Conservation (phyloP, 2,329 filamentous ascomycete species). For the Fusarium penzigii region DNA sequence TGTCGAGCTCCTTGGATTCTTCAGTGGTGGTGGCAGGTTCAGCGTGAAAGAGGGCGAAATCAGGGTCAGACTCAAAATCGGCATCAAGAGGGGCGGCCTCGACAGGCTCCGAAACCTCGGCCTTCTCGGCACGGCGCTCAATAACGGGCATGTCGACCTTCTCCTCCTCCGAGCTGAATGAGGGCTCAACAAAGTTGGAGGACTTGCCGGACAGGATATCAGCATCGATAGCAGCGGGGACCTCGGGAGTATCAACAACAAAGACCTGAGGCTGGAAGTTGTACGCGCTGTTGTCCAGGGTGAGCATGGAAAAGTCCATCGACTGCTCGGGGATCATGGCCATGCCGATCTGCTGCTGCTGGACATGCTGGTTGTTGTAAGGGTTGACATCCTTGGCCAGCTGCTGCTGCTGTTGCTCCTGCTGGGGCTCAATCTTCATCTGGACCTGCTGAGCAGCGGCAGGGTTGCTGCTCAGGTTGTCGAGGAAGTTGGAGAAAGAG, state of each 20-base stretch:
- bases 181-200: conserved; percentile 52
- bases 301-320: conserved; percentile 74
- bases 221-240: conserved; percentile 61
- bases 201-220: conserved; percentile 71
- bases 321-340: conserved; percentile 79
- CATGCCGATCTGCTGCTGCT: conserved; percentile 74
- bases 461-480: conserved; percentile 66
- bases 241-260: conserved; percentile 70
- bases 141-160: conserved; percentile 59
- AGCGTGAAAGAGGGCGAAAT: conserved; percentile 62
- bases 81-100: conserved; percentile 43
- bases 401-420: conserved; percentile 44
- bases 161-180: conserved; percentile 48
- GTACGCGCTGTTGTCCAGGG: conserved; percentile 53
- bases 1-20: conserved; percentile 42
- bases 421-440: conserved; percentile 42
- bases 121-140: conserved; percentile 47
- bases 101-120: conserved; percentile 30
- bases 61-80: conserved; percentile 63
- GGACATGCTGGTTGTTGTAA: conserved; percentile 55
- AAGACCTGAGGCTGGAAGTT: conserved; percentile 72
- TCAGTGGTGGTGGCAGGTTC: conserved; percentile 29
- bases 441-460: conserved; percentile 42
- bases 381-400: conserved; percentile 68
- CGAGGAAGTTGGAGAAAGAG: conserved; percentile 80